Base-by-base conservation (phyloP, 768 basidiomycete genomes). In the Tylopilus felleus region DNA sequence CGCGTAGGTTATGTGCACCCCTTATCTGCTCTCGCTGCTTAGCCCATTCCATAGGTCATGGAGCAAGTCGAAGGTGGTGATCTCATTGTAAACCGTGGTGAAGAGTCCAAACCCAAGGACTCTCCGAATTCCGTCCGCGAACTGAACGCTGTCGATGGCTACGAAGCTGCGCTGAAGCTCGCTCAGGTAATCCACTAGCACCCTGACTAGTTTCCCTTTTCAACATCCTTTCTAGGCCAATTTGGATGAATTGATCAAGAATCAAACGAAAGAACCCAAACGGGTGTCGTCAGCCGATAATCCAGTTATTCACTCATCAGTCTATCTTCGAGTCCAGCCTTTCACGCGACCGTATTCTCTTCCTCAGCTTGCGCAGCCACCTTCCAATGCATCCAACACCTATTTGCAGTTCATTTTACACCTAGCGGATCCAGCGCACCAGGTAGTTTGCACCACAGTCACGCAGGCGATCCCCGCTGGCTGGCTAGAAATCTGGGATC, bases 31-130 rank as follows among this genome's bases (percentile, higher is more conserved):
- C 40, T 58, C 27, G 45, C 1, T 49, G 13, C 49, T 59, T 25
- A 60, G 16, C 10, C 9, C 29, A 43, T 55, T 48, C 17, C 29
- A 7, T 60, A 91, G 93, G 82, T 97, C 58, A 84, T 98, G 82
- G 93, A 96, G 64, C 94, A 97, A 75, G 88, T 96, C 17, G 85
- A 95, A 69, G 91, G 93, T 40, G 93, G 94, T 33, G 91, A 96
- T 68, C 81, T 98, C 45, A 74, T 94, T 50, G 88, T 95, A 47
- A 93, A 94, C 73, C 79, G 82, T 62, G 91, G 90, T 28, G 78
- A 88, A 55, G 88, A 88, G 62, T 85, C 85, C 36, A 80, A 78
- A 47, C 88, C 84, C 19, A 91, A 85, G 66, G 81, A 85, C 22
- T 52, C 67, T 8, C 66, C 59, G 19, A 72, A 76, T 17, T 69